These are phyloP conservation scores for Cynanchum wilfordii DNA, from an alignment of 257 asterid genomes.

Conservation along the genomic window DNA sequence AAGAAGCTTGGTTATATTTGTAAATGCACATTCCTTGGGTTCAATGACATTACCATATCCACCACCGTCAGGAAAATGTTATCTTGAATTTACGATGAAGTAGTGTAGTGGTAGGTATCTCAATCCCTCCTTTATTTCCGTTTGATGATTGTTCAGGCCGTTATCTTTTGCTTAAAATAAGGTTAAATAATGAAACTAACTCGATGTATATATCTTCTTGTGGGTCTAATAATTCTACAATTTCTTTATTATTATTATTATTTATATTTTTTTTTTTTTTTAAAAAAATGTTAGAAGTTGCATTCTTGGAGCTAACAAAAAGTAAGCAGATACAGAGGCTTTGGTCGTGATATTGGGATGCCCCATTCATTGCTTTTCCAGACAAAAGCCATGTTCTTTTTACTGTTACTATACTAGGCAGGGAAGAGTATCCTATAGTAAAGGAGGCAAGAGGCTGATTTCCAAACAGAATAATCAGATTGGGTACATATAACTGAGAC, in stretches of 20 bases:
- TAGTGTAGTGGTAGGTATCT: neutral
- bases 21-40: conserved; percentile 9
- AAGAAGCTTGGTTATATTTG: conserved; percentile 12
- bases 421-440: neutral
- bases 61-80: neutral
- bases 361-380: neutral
- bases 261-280: too few relatives aligned
- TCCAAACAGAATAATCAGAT: neutral
- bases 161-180: neutral
- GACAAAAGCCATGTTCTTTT: neutral
- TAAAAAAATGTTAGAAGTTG: neutral
- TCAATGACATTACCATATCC: neutral
- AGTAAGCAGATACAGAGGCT: neutral
- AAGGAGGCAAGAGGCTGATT: neutral
- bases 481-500: neutral
- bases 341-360: neutral
- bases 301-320: neutral
- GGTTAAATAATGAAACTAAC: neutral
- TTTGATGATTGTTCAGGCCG: neutral
- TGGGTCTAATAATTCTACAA: too few relatives aligned
- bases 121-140: neutral
- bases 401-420: neutral
- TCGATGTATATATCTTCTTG: neutral
- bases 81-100: neutral
- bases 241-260: too few relatives aligned